Evolutionary conservation across 2,329 filamentous ascomycete species (phyloP).

Genomic region (Aspergillus hortae): DNA sequence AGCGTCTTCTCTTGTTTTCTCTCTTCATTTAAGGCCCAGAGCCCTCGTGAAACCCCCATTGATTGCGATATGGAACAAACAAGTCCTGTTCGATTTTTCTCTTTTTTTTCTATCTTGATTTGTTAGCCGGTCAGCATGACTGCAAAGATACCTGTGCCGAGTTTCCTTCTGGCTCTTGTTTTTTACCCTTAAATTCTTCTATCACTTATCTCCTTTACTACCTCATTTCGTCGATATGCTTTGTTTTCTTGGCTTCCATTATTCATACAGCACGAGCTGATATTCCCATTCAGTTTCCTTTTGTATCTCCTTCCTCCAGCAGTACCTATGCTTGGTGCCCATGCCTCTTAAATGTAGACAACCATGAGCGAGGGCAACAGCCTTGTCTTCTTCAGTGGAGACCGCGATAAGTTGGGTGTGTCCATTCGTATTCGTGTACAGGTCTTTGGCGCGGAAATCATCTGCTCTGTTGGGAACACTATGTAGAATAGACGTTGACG

Average conservation of each 20-base stretch:
- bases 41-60: slow-evolving; percentile 6
- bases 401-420: no score
- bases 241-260: slow-evolving; percentile 3
- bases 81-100: slow-evolving; percentile 11
- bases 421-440: no score
- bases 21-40: background rate
- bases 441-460: no score
- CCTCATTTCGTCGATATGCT: background rate
- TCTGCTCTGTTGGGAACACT: no score
- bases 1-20: background rate
- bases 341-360: no score
- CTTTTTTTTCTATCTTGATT: slow-evolving; percentile 14
- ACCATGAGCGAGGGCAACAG: no score
- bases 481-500: no score
- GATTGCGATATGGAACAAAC: slow-evolving; percentile 13
- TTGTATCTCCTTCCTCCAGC: no score
- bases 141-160: slow-evolving; percentile 33
- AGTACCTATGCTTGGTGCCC: no score
- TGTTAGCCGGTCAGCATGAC: slow-evolving; percentile 24
- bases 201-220: slow-evolving; percentile 6
- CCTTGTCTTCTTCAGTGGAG: no score
- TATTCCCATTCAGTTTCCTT: no score
- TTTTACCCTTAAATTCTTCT: slow-evolving; percentile 2
- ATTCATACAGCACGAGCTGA: slow-evolving; percentile 2
- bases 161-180: slow-evolving; percentile 14